Conservation (phyloP, 2,329 filamentous ascomycete genomes). For the Aspergillus texensis region DNA sequence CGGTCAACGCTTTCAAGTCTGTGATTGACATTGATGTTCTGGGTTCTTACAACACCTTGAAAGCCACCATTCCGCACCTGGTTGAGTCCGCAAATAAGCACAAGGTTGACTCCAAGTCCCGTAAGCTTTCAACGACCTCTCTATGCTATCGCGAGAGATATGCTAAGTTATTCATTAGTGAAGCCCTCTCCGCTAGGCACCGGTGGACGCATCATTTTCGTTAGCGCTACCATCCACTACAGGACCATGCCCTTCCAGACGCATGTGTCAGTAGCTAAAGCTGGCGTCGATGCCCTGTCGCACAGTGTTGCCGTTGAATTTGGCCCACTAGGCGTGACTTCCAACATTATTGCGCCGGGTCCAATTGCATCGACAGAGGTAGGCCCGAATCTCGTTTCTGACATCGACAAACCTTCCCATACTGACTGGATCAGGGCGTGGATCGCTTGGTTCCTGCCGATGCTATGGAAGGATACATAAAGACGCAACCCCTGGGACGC, state of each 20-base stretch:
- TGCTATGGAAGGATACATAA: constrained; percentile 49
- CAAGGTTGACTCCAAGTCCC: constrained; percentile 60
- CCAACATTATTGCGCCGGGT: constrained; percentile 86
- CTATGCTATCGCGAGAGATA: neutral
- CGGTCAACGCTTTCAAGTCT: constrained; percentile 86
- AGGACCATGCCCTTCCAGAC: constrained; percentile 81
- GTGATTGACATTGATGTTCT: constrained; percentile 97
- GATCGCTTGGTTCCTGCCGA: constrained; percentile 61
- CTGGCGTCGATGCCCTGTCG: constrained; percentile 83
- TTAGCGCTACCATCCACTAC: constrained; percentile 91
- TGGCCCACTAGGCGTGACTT: constrained; percentile 81
- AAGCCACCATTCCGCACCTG: constrained; percentile 84
- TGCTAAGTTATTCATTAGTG: constrained; percentile 23
- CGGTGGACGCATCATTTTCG: constrained; percentile 83
- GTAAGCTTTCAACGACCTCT: constrained; percentile 30
- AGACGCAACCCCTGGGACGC: constrained; percentile 70
- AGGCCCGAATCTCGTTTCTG: neutral
- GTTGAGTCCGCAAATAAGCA: constrained; percentile 70
- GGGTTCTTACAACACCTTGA: constrained; percentile 92
- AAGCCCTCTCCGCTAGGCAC: constrained; percentile 54
- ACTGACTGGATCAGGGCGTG: constrained; percentile 56
- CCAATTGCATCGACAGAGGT: constrained; percentile 80
- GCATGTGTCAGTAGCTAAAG: constrained; percentile 90
- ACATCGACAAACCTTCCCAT: neutral
- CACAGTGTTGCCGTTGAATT: constrained; percentile 83